Percentiles rank a stretch among this genome's conserved stretches.
Evolutionary conservation across 2,329 filamentous ascomycete genomes (phyloP).

Genomic region (Myrmaecium sp.): DNA sequence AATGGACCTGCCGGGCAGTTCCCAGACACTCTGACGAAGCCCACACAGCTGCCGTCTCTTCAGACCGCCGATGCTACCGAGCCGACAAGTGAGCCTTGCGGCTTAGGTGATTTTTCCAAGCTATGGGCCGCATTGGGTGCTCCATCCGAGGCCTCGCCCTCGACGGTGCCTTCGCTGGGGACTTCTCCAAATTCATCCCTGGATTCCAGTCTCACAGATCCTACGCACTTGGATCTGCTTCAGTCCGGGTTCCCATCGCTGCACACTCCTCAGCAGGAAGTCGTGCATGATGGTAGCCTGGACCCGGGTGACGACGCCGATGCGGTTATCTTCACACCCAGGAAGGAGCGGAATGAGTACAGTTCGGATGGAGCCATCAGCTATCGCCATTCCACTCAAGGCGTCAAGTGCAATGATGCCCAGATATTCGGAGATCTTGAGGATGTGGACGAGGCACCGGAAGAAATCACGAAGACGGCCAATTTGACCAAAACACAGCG

Average conservation of each 20-base stretch:
- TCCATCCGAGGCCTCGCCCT: constrained; percentile 8
- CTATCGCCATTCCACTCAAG: constrained; percentile 7
- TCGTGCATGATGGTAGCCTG: neutral
- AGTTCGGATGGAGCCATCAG: constrained; percentile 27
- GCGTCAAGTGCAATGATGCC: constrained; percentile 11
- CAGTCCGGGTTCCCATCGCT: neutral
- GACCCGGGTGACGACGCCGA: neutral
- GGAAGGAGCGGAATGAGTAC: constrained; percentile 17
- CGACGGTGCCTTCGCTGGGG: constrained; percentile 9
- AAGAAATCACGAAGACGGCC: constrained; percentile 3
- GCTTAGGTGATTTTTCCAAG: constrained; percentile 29
- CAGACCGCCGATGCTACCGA: too few relatives aligned
- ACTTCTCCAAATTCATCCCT: constrained; percentile 5
- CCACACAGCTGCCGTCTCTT: too few relatives aligned
- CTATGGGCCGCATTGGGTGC: constrained; percentile 28
- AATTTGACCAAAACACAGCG: constrained; percentile 18
- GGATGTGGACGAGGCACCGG: constrained; percentile 4
- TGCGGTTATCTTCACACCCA: constrained; percentile 6
- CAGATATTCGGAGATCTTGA: too few relatives aligned
- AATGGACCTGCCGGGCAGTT: too few relatives aligned
- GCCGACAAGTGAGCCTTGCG: too few relatives aligned
- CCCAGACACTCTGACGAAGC: too few relatives aligned
- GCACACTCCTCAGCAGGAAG: neutral
- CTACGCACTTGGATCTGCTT: neutral
- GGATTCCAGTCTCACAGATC: neutral